Evolutionary conservation across 1,139 yeast genomes (phyloP), one percentile per base, ranked within the genome.

Genomic region (Lodderomyces pseudojiufengensis): DNA sequence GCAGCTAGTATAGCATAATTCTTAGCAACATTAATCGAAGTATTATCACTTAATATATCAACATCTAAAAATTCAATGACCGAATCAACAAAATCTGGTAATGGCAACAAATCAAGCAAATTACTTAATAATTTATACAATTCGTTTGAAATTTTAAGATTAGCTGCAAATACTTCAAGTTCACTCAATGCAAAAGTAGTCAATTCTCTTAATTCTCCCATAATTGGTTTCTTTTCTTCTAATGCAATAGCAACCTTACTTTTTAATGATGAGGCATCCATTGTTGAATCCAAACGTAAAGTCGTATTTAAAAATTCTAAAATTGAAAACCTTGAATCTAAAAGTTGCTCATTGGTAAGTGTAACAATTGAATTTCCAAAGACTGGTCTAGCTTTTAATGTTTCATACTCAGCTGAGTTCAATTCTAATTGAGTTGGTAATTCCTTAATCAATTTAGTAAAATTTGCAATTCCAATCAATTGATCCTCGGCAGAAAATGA

Each of bases 401-500:
- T 52, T 3, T 57, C 58, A 43, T 60, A 62, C 29, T 57, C 64
- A 3, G 61, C 65, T 10, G 70, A 56, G 37, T 68, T 55, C 45
- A 65, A 52, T 42, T 77, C 59, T 42, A 68, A 39, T 48, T 60
- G 61, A 16, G 44, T 42, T 24, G 86, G 84, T 30, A 82, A 54
- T 29, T 55, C 48, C 26, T 65, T 63, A 78, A 87, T 74, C 34
- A 82, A 59, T 10, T 65, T 61, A 39, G 84, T 63, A 49, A 73
- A 85, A 27, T 73, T 67, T 18, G 57, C 56, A 39, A 86, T 57
- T 4, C 92, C 81, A 16, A 56, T 56, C 37, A 90, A 65, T 58
- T 86, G 95, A 31, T 84, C 92, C 22, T 62, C 55, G 4, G 88
- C 80, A 22, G 72, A 51, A 55, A 90, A 88, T 15, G 76, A 73